Base-by-base conservation (phyloP, 2,329 filamentous ascomycete genomes). In the Neocatenulostroma microsporum region DNA sequence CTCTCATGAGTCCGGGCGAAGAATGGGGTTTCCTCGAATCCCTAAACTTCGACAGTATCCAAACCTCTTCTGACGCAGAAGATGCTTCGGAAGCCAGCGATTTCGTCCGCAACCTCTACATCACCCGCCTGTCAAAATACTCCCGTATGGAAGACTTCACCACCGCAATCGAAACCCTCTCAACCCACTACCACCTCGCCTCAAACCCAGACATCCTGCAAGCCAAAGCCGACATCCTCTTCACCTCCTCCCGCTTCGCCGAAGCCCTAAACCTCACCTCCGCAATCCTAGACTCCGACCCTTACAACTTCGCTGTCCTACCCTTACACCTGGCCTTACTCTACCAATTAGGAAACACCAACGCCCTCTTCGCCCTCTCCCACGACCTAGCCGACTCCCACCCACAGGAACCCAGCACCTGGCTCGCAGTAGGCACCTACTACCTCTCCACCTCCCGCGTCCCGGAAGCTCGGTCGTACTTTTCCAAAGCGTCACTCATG, bases 401-500 rank as follows among this genome's bases (percentile, higher is more conserved):
- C 45, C 89, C 91, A 0, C 81, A 91, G 41, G 87, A 96, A 61
- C 82, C 91, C 1, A 86, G 83, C 58, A 83, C 88, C 2, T 98
- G 91, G 80, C 74, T 98, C 18, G 91, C 91, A 0, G 89, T 98
- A 9, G 91, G 87, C 10, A 82, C 88, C 20, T 98, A 96, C 68
- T 98, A 98, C 62, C 80, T 96, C 45, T 73, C 82, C 12, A 94
- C 88, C 36, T 77, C 79, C 49, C 88, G 87, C 54, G 86, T 98
- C 40, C 83, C 91, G 3, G 91, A 98, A 63, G 88, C 93, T 8
- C 79, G 91, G 9, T 79, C 89, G 25, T 98, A 91, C 68, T 98
- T 98, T 62, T 94, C 85, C 54, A 98, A 98, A 63, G 84, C 93
- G 4, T 94, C 85, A 47, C 83, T 96, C 69, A 89, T 98, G 80